Evolutionary conservation across 345 rosid genomes (phyloP), one percentile per base, ranked within the genome.

Genomic region (Mercurialis annua): DNA sequence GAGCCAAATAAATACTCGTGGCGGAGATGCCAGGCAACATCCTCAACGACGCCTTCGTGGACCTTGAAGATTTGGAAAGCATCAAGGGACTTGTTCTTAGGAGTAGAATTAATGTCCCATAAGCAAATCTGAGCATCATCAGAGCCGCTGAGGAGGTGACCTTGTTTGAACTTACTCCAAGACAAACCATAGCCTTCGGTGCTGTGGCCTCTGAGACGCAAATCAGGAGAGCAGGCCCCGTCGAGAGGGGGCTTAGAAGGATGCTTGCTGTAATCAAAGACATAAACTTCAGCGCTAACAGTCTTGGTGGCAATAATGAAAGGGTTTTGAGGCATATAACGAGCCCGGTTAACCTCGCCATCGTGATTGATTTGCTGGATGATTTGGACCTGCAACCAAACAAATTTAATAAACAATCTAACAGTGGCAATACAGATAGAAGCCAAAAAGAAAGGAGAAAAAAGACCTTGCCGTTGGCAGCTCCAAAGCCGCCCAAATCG

Each of bases 1-100:
- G 98, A 95, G 71, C 99, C 99, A 88, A 95, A 92, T 63, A 95
- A 75, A 80, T 95, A 81, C 69, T 90, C 99, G 69, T 95, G 99
- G 72, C 97, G 85, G 72, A 85, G 74, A 84, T 95, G 99, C 98
- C 99, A 95, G 0, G 99, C 98, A 1, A 95, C 99, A 80, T 95
- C 99, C 82, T 95, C 99, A 15, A 92, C 99, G 6, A 95, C 98
- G 30, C 99, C 98, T 82, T 95, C 99, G 62, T 95, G 99, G 63
- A 90, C 96, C 93, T 88, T 91, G 69, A 86, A 91, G 62, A 84
- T 88, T 67, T 82, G 93, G 76, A 71, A 87, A 58, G 99, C 99
- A 70, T 95, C 98, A 5, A 95, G 88, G 64, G 82, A 12, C 76
- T 84, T 90, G 79, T 88, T 95, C 74, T 87, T 88, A 8, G 92